Conservation (phyloP, 1,284 basidiomycete species). For the Sanghuangporus baumii region DNA sequence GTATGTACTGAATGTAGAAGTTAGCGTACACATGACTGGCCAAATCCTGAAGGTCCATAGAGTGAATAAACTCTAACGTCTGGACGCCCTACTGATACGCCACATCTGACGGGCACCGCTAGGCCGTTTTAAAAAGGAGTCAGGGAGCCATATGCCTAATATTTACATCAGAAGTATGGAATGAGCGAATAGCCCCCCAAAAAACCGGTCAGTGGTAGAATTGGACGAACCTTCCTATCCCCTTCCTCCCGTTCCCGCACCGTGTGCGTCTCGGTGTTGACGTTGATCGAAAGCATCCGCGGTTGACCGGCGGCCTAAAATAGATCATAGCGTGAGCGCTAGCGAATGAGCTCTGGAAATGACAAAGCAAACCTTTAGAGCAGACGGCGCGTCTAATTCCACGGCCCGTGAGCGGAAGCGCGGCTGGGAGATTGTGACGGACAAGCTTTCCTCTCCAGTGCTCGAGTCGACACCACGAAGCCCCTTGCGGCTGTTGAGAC, state of each 20-base stretch:
- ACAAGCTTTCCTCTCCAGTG: conserved; percentile 2
- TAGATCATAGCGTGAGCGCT: not conserved
- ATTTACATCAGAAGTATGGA: too few species aligned
- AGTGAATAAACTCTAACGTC: too few species aligned
- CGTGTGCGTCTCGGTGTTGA: conserved; percentile 17
- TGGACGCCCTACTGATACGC: too few species aligned
- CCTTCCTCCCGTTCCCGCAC: conserved; percentile 1
- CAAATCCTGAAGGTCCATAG: too few species aligned
- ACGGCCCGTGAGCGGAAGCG: conserved; percentile 14
- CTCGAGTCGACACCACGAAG: conserved; percentile 10
- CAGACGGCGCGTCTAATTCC: conserved; percentile 5
- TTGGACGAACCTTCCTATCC: conserved; percentile 2
- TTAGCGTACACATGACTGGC: too few species aligned
- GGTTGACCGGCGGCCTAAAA: not conserved
- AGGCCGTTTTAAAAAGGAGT: too few species aligned
- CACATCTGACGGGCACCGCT: too few species aligned
- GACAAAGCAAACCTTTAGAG: conserved; percentile 4
- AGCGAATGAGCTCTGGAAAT: not conserved
- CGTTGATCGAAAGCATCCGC: conserved; percentile 14
- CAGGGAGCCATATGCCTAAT: too few species aligned
- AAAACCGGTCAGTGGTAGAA: too few species aligned
- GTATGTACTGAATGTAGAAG: too few species aligned
- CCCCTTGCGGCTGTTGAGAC: conserved; percentile 11
- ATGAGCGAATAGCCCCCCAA: too few species aligned
- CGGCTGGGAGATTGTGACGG: not conserved